Evolutionary conservation across 768 basidiomycete genomes (phyloP).

Genomic region (Terana coerulea): DNA sequence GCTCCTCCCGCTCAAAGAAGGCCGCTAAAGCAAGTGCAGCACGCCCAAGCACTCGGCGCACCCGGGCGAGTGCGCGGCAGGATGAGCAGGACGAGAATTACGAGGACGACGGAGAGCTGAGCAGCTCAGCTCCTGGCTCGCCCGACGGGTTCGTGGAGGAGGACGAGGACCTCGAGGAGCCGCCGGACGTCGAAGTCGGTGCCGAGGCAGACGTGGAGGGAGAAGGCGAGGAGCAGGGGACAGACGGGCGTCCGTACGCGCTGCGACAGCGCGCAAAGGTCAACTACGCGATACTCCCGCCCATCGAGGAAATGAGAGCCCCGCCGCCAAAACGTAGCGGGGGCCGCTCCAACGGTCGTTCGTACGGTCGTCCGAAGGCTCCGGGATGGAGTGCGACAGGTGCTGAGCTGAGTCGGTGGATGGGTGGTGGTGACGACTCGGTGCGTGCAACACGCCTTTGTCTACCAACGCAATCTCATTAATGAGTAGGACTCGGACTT

Average conservation of each 20-base stretch:
- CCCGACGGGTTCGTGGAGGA: constrained; percentile 58
- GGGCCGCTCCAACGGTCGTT: constrained; percentile 28
- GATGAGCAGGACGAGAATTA: constrained; percentile 51
- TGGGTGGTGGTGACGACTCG: constrained; percentile 72
- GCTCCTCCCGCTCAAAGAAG: constrained; percentile 24
- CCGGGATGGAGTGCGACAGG: constrained; percentile 80
- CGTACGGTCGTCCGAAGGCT: constrained; percentile 37
- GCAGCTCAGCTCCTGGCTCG: constrained; percentile 43
- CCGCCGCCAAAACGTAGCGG: constrained; percentile 37
- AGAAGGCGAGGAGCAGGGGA: constrained; percentile 37
- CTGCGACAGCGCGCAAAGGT: constrained; percentile 62
- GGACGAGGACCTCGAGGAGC: constrained; percentile 38
- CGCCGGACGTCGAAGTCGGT: constrained; percentile 37
- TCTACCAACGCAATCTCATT: background rate
- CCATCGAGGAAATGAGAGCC: constrained; percentile 62
- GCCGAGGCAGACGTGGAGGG: constrained; percentile 38
- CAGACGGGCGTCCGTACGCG: constrained; percentile 57
- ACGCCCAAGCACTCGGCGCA: constrained; percentile 11
- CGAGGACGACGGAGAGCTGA: constrained; percentile 39
- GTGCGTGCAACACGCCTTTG: constrained; percentile 27
- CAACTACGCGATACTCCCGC: constrained; percentile 81
- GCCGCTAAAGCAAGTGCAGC: background rate
- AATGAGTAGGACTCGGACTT: constrained; percentile 63
- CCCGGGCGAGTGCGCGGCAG: constrained; percentile 22
- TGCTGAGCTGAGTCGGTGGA: constrained; percentile 72